These are phyloP conservation scores for Penicillium polonicum DNA, from an alignment of 2,329 filamentous ascomycete genomes.

Conservation along the genomic window DNA sequence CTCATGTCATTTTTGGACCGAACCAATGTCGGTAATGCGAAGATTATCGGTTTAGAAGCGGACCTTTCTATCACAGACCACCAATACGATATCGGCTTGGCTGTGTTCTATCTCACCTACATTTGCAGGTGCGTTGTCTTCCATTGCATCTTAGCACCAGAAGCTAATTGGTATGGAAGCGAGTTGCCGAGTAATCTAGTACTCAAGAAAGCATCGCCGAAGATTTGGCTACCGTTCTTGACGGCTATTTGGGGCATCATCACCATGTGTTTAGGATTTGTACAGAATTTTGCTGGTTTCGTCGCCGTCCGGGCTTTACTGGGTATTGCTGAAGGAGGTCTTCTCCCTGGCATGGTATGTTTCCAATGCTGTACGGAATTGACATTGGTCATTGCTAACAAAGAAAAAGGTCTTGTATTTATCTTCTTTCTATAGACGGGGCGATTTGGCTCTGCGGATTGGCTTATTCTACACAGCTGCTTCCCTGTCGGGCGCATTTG, in stretches of 20 bases:
- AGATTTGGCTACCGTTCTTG: slow-evolving; percentile 60
- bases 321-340: slow-evolving; percentile 62
- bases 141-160: background rate
- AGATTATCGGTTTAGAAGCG: slow-evolving; percentile 61
- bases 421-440: slow-evolving; percentile 60
- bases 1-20: slow-evolving; percentile 66
- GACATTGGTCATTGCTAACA: background rate
- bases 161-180: slow-evolving; percentile 34
- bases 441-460: slow-evolving; percentile 62
- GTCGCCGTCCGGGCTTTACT: slow-evolving; percentile 61
- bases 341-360: slow-evolving; percentile 63
- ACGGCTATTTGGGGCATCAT: slow-evolving; percentile 59
- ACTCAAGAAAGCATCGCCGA: slow-evolving; percentile 60
- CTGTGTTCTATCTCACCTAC: slow-evolving; percentile 60
- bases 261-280: slow-evolving; percentile 46
- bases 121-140: slow-evolving; percentile 54
- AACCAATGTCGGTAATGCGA: slow-evolving; percentile 72
- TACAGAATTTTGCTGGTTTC: slow-evolving; percentile 52
- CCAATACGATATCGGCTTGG: slow-evolving; percentile 64
- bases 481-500: slow-evolving; percentile 64
- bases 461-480: slow-evolving; percentile 68
- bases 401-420: slow-evolving; percentile 59
- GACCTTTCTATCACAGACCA: slow-evolving; percentile 59
- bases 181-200: slow-evolving; percentile 65
- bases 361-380: background rate